Conservation (phyloP, 1,284 basidiomycete species). For the Naganishia liquefaciens region DNA sequence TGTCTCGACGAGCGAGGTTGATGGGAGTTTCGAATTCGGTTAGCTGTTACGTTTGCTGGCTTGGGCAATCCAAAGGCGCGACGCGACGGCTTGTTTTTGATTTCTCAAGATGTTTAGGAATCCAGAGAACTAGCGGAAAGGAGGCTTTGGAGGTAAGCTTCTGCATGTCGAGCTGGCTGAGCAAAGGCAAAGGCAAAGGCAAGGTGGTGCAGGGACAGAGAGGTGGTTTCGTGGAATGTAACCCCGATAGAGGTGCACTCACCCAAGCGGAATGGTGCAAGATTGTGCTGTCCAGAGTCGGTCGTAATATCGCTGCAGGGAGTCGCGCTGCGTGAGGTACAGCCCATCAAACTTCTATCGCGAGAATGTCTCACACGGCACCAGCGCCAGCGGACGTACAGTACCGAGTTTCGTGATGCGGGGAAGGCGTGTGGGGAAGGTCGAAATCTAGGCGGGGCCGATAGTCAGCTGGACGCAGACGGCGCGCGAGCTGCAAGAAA, state of each 20-base stretch:
- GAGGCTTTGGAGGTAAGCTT: not conserved
- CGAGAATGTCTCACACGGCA: constrained; percentile 16
- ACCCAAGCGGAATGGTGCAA: not conserved
- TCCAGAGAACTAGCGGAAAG: not conserved
- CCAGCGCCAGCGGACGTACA: not conserved
- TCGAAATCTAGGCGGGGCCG: too few species aligned
- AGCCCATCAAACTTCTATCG: constrained; percentile 20
- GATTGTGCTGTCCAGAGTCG: constrained; percentile 20
- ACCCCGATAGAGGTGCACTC: not conserved
- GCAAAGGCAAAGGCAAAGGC: too few species aligned
- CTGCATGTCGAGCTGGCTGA: constrained; percentile 9
- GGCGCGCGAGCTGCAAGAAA: not conserved
- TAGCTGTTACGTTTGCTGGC: too few species aligned
- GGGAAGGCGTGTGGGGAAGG: not conserved
- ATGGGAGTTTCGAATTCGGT: too few species aligned
- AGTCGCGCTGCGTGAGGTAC: not conserved
- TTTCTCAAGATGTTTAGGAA: too few species aligned
- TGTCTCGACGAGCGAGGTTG: too few species aligned
- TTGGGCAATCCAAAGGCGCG: too few species aligned
- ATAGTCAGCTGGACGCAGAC: too few species aligned
- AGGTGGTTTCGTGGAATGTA: too few species aligned
- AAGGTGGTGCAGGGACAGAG: not conserved
- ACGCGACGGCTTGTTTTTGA: not conserved
- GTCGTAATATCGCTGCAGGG: not conserved
- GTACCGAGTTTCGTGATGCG: not conserved